Conservation (phyloP, 1,284 basidiomycete genomes). For the Pisolithus thermaeus region DNA sequence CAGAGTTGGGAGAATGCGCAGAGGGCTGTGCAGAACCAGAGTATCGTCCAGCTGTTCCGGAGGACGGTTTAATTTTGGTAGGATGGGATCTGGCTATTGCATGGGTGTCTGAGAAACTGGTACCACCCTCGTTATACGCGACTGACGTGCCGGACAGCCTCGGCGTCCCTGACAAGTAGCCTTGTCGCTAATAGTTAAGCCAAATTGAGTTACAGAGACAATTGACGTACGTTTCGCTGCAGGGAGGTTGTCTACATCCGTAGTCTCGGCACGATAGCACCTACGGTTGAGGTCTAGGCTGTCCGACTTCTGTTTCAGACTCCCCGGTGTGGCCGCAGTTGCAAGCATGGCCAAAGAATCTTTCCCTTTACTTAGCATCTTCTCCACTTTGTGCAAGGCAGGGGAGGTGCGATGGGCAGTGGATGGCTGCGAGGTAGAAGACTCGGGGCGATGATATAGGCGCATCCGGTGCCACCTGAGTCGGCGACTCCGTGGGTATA, state of each 20-base stretch:
- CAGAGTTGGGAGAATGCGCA: not conserved
- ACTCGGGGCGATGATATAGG: constrained; percentile 2
- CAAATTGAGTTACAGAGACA: not conserved
- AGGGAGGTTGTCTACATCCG: constrained; percentile 3
- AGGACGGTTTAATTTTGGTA: constrained; percentile 13
- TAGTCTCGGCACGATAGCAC: constrained; percentile 11
- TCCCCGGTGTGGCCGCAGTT: constrained; percentile 5
- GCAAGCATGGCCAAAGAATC: constrained; percentile 25
- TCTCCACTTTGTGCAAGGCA: constrained; percentile 31
- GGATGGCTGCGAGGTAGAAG: not conserved
- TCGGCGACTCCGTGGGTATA: constrained; percentile 1
- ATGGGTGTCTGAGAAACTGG: constrained; percentile 22
- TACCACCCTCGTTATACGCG: constrained; percentile 13
- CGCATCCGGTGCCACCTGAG: constrained; percentile 7
- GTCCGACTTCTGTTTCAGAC: constrained; percentile 8
- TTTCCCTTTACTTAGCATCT: constrained; percentile 30
- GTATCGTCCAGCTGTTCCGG: constrained; percentile 7
- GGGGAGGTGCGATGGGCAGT: constrained; percentile 13
- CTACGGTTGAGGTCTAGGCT: constrained; percentile 15
- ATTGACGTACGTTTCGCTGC: constrained; percentile 18
- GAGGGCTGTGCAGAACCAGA: constrained; percentile 1
- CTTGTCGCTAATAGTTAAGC: constrained; percentile 7
- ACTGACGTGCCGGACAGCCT: constrained; percentile 8
- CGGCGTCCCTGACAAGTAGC: constrained; percentile 2
- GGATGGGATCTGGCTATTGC: constrained; percentile 5